Base-by-base conservation (phyloP, 345 rosid species). In the Ricinus communis region DNA sequence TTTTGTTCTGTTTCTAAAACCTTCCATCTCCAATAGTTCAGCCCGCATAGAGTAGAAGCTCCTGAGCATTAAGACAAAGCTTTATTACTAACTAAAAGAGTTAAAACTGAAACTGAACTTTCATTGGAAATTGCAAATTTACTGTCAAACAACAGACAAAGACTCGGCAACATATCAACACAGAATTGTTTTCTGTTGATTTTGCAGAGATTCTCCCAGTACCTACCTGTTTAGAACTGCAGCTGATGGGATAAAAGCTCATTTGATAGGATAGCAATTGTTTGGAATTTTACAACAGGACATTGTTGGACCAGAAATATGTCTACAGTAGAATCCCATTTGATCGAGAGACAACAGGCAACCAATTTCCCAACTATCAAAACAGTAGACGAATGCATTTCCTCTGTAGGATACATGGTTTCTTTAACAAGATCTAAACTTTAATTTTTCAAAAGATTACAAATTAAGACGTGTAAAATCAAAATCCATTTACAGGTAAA, bases 401-500 rank as follows among this genome's bases (percentile, higher is more conserved):
- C 19, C 53, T 5, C 53, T 4, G 19, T 49, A 49, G 19, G 5
- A 49, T 13, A 2, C 3, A 6, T 8, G 22, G 28, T 43, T 43
- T 63, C 6, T 33, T 24, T 25, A 43, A 8, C 15, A 15, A 18
- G 15, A 27, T 2, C 43, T 30, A 24, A 16, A 24, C 18, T 60
- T 46, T 9, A 52, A 56, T 63, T 69, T 9, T 14, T 27, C 31
- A n/a, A 13, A 22, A 40, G 70, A 69, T 9, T 52, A 50, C 47
- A 8, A 46, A 69, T 59, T 55, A 72, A 59, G 36, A 54, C 41
- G n/a, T 68, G 56, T 15, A 30, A 46, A 70, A 25, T 38, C 4
- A 19, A 46, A 21, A 22, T 46, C 58, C 74, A 83, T 49, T 69
- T 75, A 56, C 62, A 46, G 56, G 62, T 62, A 72, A 74, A 31